Evolutionary conservation across 805 yeast genomes (phyloP).

Genomic region (Sugiyamaella boreocaroliniensis): DNA sequence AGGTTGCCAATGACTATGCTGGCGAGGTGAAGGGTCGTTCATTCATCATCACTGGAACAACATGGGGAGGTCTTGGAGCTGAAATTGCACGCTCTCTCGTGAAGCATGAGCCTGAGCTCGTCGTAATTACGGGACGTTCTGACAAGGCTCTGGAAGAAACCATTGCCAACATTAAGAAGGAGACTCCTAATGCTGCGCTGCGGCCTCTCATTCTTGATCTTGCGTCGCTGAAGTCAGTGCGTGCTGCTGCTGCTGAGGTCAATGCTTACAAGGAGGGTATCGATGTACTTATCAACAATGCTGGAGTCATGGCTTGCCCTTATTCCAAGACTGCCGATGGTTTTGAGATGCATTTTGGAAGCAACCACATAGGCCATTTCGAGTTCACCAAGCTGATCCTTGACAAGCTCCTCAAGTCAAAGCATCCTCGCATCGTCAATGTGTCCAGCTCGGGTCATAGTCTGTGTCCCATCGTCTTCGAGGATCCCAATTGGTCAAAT

Average conservation of each 20-base stretch:
- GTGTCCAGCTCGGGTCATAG: constrained; percentile 3
- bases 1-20: background rate
- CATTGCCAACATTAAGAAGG: constrained; percentile 3
- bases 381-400: constrained; percentile 44
- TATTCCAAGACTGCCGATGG: constrained; percentile 55
- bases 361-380: constrained; percentile 71
- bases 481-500: constrained; percentile 5
- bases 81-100: constrained; percentile 8
- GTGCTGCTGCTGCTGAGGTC: constrained; percentile 10
- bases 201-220: constrained; percentile 11
- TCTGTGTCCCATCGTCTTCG: constrained; percentile 3
- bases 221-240: constrained; percentile 9
- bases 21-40: constrained; percentile 5
- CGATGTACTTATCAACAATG: constrained; percentile 53
- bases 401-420: constrained; percentile 1
- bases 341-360: constrained; percentile 76
- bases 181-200: constrained; percentile 3
- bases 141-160: constrained; percentile 6
- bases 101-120: constrained; percentile 4
- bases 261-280: constrained; percentile 13
- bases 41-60: constrained; percentile 6
- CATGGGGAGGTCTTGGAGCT: constrained; percentile 12
- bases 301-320: constrained; percentile 75
- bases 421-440: constrained; percentile 3
- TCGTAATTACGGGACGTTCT: constrained; percentile 6